Base-by-base conservation (phyloP, 1,284 basidiomycete genomes). In the Ustilago cynodontis region DNA sequence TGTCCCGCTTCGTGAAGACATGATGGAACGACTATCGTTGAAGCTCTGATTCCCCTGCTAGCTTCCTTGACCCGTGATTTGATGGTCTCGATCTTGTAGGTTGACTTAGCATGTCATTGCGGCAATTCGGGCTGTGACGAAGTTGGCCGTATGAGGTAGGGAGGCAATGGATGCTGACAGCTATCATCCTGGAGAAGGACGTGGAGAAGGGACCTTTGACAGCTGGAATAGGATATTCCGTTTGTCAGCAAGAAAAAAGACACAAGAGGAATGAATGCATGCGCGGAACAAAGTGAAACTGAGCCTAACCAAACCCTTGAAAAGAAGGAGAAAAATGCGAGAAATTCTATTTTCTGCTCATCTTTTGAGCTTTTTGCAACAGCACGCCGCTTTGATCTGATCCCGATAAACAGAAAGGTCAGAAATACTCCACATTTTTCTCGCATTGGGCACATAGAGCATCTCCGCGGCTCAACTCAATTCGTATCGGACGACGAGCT, bases 1-100 rank as follows among this genome's bases (percentile, higher is more conserved):
- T 8, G 43, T 7, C 47, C 24, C 39, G 10, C n/a, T 43, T 22
- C 56, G 54, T 49, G 47, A 35, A 9, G 68, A 61, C 68, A 71
- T 71, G 58, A 20, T 58, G 31, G 0, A 5, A 43, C 9, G 9
- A 45, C 6, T 20, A 11, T n/a, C 10, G 7, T 37, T 11, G 14
- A 37, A 37, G 35, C 43, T n/a, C 8, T 8, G 2, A 3, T 45
- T 16, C 16, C 6, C n/a, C n/a, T 16, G n/a, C 18, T n/a, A 22
- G 16, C 22, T 8, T 22, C 43, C n/a, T 20, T 20, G 43, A 45
- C 6, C 8, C 2, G 13, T 45, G 13, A 45, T 45, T 16, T 16
- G 22, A 22, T 16, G 22, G 43, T 45, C 16, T n/a, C 8, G 31
- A 11, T 33, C 31, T 33, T 5, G 31, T 33, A 6, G 22, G 3